phyloP scores from a whole-genome alignment of 2,329 filamentous ascomycete genomes.

The Cytospora paraplurivora region DNA sequence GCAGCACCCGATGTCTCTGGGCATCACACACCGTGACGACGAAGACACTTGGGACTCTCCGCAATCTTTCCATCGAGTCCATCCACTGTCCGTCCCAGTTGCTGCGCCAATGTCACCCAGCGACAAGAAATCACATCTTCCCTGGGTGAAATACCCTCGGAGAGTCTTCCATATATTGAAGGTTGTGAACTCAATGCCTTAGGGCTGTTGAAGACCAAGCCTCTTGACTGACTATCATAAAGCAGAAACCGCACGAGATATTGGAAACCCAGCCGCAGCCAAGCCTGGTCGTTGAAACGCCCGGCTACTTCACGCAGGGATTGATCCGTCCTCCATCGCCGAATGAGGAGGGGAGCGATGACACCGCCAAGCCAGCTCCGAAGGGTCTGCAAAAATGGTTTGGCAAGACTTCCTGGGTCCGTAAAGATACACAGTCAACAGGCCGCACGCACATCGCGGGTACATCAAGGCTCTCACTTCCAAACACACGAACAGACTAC shows the following conservation, averaged over 20 bases:
- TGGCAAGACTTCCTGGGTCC: conserved; percentile 5
- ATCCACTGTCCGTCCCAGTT: neutral
- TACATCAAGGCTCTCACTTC: neutral
- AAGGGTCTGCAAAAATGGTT: conserved; percentile 21
- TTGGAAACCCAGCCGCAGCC: neutral
- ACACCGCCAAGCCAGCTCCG: no score
- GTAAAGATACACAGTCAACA: neutral
- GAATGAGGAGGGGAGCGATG: conserved; percentile 1
- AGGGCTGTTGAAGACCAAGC: rapidly evolving
- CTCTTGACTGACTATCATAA: conserved; percentile 9
- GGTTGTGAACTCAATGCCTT: conserved; percentile 6
- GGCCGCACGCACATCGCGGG: neutral
- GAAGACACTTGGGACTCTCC: conserved; percentile 9
- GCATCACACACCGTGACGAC: conserved; percentile 4
- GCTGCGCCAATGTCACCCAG: neutral
- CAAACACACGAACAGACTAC: neutral
- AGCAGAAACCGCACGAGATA: neutral
- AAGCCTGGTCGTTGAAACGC: neutral
- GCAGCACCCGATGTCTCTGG: conserved; percentile 39
- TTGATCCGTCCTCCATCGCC: neutral
- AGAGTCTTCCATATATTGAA: conserved; percentile 8
- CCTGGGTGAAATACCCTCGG: conserved; percentile 3
- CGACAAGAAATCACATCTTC: neutral
- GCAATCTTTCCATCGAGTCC: neutral
- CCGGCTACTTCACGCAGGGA: conserved; percentile 21